Evolutionary conservation across 257 asterid species (phyloP).

Genomic region (Leonotis leonurus): DNA sequence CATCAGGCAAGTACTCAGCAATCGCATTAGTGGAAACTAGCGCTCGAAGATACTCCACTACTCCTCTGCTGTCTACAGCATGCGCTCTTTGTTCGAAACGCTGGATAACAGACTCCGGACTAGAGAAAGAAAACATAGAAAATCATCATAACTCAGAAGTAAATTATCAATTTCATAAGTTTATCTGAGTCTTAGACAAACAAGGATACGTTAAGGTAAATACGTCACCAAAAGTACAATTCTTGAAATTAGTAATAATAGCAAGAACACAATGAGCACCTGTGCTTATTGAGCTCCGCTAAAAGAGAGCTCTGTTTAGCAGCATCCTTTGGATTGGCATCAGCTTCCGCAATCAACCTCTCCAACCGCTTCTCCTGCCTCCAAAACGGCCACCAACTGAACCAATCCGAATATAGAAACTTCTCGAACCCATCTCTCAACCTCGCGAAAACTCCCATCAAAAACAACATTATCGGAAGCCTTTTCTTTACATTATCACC

Average conservation of each 20-base stretch:
- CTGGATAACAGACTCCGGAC: slow-evolving; percentile 92
- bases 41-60: slow-evolving; percentile 83
- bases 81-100: slow-evolving; percentile 88
- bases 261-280: slow-evolving; percentile 26
- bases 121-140: slow-evolving; percentile 15
- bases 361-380: slow-evolving; percentile 71
- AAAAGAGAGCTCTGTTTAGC: slow-evolving; percentile 65
- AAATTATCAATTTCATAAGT: not conserved
- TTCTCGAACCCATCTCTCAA: slow-evolving; percentile 46
- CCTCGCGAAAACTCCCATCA: slow-evolving; percentile 50
- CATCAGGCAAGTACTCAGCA: slow-evolving; percentile 86
- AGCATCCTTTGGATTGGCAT: slow-evolving; percentile 70
- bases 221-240: not conserved
- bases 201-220: no score
- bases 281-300: slow-evolving; percentile 82
- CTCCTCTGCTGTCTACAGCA: slow-evolving; percentile 91
- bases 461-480: slow-evolving; percentile 54
- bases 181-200: no score
- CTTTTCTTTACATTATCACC: slow-evolving; percentile 37
- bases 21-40: slow-evolving; percentile 77
- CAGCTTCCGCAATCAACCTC: slow-evolving; percentile 70
- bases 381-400: slow-evolving; percentile 87
- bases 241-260: not conserved
- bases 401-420: slow-evolving; percentile 51
- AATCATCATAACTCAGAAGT: slow-evolving; percentile 13